Evolutionary conservation across 2,329 filamentous ascomycete genomes (phyloP).

Genomic region (Aureobasidium sp.): DNA sequence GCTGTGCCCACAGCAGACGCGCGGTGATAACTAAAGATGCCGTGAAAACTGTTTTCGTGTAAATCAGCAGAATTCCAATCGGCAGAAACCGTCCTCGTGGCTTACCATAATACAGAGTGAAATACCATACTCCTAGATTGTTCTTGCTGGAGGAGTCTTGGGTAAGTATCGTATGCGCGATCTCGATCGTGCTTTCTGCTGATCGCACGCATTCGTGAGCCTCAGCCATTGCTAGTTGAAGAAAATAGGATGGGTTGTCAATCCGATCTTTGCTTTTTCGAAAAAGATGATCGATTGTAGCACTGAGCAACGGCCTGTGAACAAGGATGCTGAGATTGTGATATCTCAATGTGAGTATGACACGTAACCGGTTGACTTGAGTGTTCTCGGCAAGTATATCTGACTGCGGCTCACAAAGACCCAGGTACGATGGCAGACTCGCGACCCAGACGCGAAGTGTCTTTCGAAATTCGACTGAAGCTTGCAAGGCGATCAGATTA

Average conservation of each 20-base stretch:
- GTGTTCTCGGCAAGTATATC: constrained; percentile 9
- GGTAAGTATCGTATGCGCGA: constrained; percentile 25
- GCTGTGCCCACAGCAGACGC: neutral
- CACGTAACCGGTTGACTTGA: constrained; percentile 30
- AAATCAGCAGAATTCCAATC: neutral
- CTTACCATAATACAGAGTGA: constrained; percentile 34
- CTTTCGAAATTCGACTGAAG: constrained; percentile 27
- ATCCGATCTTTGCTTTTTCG: neutral
- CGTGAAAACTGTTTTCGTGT: neutral
- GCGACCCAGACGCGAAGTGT: constrained; percentile 17
- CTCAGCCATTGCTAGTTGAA: constrained; percentile 24
- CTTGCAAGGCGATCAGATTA: constrained; percentile 32
- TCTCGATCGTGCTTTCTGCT: constrained; percentile 31
- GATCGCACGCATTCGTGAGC: constrained; percentile 25
- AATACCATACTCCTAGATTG: constrained; percentile 37
- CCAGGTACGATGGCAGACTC: neutral
- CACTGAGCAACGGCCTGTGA: constrained; percentile 36
- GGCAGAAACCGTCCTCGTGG: neutral
- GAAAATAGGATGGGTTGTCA: constrained; percentile 18
- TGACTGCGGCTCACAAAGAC: constrained; percentile 2
- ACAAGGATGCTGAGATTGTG: constrained; percentile 37
- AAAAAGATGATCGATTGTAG: constrained; percentile 29
- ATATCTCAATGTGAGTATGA: constrained; percentile 40
- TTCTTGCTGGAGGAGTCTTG: constrained; percentile 17
- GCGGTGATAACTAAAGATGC: constrained; percentile 13